These are phyloP conservation scores for Talaromyces funiculosus DNA, from an alignment of 2,329 filamentous ascomycete genomes.

Conservation along the genomic window DNA sequence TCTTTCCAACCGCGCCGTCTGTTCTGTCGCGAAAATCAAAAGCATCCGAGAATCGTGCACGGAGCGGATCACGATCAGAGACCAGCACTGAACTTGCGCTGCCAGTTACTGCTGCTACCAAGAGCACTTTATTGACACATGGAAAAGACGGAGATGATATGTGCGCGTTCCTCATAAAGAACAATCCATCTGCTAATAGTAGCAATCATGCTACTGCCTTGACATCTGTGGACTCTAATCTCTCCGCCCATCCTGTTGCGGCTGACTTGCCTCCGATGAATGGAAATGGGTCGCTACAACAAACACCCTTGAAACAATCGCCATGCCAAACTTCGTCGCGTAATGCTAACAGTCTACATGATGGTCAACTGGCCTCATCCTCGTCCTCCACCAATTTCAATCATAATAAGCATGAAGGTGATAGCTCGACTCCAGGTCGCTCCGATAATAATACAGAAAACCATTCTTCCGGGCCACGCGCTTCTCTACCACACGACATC, in stretches of 20 bases:
- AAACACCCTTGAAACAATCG: not conserved
- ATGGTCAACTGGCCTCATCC: not conserved
- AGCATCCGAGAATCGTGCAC: constrained; percentile 45
- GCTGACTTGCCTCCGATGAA: not conserved
- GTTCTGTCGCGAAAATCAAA: constrained; percentile 48
- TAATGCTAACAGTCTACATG: not conserved
- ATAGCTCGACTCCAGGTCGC: not conserved
- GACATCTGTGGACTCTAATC: not conserved
- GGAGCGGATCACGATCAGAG: constrained; percentile 52
- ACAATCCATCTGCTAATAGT: not conserved
- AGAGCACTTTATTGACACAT: not conserved
- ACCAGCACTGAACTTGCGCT: constrained; percentile 24
- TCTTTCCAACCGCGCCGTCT: constrained; percentile 73
- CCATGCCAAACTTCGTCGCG: not conserved
- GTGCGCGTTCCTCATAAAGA: not conserved
- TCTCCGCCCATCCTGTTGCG: not conserved
- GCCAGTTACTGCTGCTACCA: constrained; percentile 14
- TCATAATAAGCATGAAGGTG: not conserved
- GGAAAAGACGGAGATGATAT: not conserved
- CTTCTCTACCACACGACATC: constrained; percentile 36
- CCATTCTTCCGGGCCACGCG: not conserved
- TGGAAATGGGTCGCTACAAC: not conserved
- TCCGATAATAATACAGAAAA: not conserved
- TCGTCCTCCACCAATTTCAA: not conserved
- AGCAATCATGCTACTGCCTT: not conserved